Conservation (phyloP, 805 yeast genomes). For the Clavispora fructus region DNA sequence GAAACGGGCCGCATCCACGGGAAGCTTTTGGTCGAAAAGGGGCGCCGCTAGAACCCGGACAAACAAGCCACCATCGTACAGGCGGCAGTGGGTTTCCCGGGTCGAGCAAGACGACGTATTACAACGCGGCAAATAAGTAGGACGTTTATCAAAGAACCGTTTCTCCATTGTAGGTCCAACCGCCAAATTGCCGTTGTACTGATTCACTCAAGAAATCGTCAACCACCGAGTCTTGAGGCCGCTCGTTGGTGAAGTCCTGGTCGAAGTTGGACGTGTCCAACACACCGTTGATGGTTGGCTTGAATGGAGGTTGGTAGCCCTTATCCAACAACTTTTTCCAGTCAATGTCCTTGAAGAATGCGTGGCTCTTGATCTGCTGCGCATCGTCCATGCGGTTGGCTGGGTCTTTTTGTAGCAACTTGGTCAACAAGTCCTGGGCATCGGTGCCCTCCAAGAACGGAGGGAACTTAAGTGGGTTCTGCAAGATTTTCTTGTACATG, state of each 20-base stretch:
- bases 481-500: conserved; percentile 91
- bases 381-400: conserved; percentile 75
- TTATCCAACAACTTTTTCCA: conserved; percentile 81
- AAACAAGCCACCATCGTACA: conserved; percentile 12
- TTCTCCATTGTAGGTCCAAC: conserved; percentile 93
- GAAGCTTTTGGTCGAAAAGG: conserved; percentile 23
- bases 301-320: conserved; percentile 91
- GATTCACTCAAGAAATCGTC: conserved; percentile 87
- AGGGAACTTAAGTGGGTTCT: conserved; percentile 87
- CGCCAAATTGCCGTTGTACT: conserved; percentile 97
- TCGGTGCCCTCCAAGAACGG: conserved; percentile 73
- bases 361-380: conserved; percentile 74
- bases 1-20: conserved; percentile 27
- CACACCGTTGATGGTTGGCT: conserved; percentile 82
- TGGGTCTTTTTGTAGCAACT: conserved; percentile 82
- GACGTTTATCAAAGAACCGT: conserved; percentile 14
- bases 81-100: conserved; percentile 38
- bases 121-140: conserved; percentile 26
- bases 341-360: conserved; percentile 83
- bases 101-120: conserved; percentile 29
- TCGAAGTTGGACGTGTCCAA: conserved; percentile 93
- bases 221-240: conserved; percentile 92
- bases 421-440: conserved; percentile 73
- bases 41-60: conserved; percentile 31
- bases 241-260: conserved; percentile 84